phyloP scores from a whole-genome alignment of 225 moss, liverwort and hornwort genomes.

The Straminergon stramineum region DNA sequence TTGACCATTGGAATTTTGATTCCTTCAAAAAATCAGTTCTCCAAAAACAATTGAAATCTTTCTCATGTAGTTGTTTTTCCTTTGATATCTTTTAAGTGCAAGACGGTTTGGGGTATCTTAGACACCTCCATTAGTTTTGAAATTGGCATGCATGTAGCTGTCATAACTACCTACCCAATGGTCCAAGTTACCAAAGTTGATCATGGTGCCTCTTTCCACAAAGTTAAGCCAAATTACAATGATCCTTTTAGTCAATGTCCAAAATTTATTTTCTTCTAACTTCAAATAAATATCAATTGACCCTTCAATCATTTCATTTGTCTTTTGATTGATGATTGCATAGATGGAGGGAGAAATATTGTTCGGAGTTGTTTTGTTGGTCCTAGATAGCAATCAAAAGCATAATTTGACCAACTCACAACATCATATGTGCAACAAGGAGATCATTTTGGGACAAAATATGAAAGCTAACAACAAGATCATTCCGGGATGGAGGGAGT shows the following conservation, averaged over 20 bases:
- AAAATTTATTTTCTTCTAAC: background rate
- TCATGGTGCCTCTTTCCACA: background rate
- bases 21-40: background rate
- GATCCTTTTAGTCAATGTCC: rapidly evolving
- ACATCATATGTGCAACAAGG: too few relatives aligned
- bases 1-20: rapidly evolving
- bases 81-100: background rate
- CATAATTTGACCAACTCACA: too few relatives aligned
- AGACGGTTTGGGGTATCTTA: background rate
- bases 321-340: too few relatives aligned
- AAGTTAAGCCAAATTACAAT: background rate
- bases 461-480: too few relatives aligned
- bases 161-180: background rate
- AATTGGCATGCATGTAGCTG: background rate
- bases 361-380: too few relatives aligned
- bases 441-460: too few relatives aligned
- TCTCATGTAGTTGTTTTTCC: rapidly evolving
- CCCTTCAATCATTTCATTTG: too few relatives aligned
- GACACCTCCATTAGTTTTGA: background rate
- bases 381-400: too few relatives aligned
- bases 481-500: too few relatives aligned
- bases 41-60: background rate
- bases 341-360: too few relatives aligned
- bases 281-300: too few relatives aligned
- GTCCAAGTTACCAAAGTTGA: background rate